phyloP scores from a whole-genome alignment of 2,329 filamentous ascomycete genomes.

The Arthrobotrys conoides region DNA sequence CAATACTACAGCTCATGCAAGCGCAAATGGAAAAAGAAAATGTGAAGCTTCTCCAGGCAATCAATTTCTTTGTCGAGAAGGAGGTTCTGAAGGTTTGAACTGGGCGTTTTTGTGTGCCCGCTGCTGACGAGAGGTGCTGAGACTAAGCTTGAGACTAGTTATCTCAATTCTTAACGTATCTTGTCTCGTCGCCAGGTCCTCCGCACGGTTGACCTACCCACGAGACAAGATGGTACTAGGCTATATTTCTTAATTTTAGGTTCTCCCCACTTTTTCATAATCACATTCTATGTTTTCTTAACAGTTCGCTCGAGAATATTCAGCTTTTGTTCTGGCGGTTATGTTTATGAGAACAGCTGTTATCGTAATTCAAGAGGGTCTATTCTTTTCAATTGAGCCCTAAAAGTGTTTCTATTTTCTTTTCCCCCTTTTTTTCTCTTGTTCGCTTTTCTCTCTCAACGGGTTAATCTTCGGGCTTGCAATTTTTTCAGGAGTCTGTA shows the following conservation, averaged over 20 bases:
- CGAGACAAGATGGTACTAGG: not conserved
- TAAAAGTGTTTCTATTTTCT: conserved; percentile 22
- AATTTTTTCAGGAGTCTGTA: conserved; percentile 39
- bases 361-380: conserved; percentile 4
- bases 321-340: conserved; percentile 13
- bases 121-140: not conserved
- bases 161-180: not conserved
- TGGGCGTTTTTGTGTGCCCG: not conserved
- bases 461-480: conserved; percentile 10
- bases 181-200: not conserved
- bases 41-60: conserved; percentile 54
- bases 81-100: conserved; percentile 50
- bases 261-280: conserved; percentile 1
- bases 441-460: not conserved
- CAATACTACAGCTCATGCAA: conserved; percentile 46
- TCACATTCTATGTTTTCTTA: conserved; percentile 13
- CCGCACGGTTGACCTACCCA: not conserved
- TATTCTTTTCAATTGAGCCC: conserved; percentile 1
- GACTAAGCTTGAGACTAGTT: not conserved
- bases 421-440: conserved; percentile 4
- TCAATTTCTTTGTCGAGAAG: conserved; percentile 57
- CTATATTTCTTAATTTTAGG: not conserved
- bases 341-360: conserved; percentile 21
- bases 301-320: conserved; percentile 6
- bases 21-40: conserved; percentile 60